phyloP scores from a whole-genome alignment of 2,329 filamentous ascomycete genomes.

The Tolypocladium guangdongense region DNA sequence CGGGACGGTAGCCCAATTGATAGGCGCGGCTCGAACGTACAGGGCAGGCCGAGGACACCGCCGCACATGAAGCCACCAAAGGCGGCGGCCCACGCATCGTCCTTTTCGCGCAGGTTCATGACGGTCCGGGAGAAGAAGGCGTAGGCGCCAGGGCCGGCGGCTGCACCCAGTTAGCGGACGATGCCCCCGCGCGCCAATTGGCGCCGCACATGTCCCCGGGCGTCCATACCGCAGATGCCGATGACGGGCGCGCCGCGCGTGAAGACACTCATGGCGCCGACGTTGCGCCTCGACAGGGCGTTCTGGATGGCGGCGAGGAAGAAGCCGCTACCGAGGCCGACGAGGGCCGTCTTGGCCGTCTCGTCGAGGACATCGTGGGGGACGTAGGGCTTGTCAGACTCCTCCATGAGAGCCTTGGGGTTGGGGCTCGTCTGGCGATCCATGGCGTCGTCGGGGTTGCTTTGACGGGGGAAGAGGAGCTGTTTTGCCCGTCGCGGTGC shows the following conservation, averaged over 20 bases:
- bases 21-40: constrained; percentile 37
- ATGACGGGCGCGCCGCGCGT: constrained; percentile 68
- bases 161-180: constrained; percentile 25
- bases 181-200: neutral
- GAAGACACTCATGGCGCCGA: constrained; percentile 71
- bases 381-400: constrained; percentile 39
- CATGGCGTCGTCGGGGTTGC: constrained; percentile 16
- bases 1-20: neutral
- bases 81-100: constrained; percentile 66
- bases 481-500: constrained; percentile 9
- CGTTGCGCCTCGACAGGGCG: constrained; percentile 71
- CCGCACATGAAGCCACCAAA: constrained; percentile 71
- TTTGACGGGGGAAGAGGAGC: constrained; percentile 10
- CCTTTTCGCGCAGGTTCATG: constrained; percentile 76
- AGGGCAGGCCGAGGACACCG: constrained; percentile 57
- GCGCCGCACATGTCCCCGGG: neutral
- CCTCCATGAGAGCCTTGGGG: constrained; percentile 13
- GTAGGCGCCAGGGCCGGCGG: constrained; percentile 54
- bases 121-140: constrained; percentile 65
- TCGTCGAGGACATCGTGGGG: constrained; percentile 64
- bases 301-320: constrained; percentile 74
- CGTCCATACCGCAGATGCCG: constrained; percentile 29
- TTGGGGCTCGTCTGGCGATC: constrained; percentile 17
- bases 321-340: constrained; percentile 58
- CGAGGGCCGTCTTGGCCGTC: constrained; percentile 50